Evolutionary conservation across 495 filamentous ascomycete genomes (phyloP), one percentile per base, ranked within the genome.

Genomic region (Cercophora newfieldiana): DNA sequence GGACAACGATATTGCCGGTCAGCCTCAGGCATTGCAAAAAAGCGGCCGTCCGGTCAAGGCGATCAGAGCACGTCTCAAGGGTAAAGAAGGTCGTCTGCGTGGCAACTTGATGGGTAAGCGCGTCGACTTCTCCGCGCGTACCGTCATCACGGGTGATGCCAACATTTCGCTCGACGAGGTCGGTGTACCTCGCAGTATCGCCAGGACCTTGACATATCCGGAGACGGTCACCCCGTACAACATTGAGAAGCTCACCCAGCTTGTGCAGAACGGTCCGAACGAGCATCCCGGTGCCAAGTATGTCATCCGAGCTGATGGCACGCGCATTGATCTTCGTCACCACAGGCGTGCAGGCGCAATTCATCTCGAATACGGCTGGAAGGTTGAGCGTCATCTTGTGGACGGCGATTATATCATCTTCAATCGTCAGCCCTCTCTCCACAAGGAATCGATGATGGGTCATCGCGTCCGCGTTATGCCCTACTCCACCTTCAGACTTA

Each of bases 381-480:
- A 96, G 72, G 95, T 99, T 24, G 95, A 99, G 78, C 89, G 95
- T 33, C 95, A 99, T 75, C 86, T 99, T 58, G 87, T 95, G 66
- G 91, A 97, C 72, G 95, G 94, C 47, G 95, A 99, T 78, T 96
- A 89, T 64, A 98, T 99, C 80, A 91, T 99, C 73, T 99, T 99
- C 84, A 99, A 99, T 75, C 95, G 95, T 77, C 95, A 99, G 73
- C 95, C 95, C 0, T 99, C 95, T 7, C 85, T 99, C 66, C 95
- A 99, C 83, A 99, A 99, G 77, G 95, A 99, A 73, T 98, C 95
- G 66, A 99, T 99, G 95, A 99, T 99, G 95, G 95, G 91, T 78
- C 95, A 99, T 80, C 87, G 93, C 59, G 94, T 99, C 47, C 88
- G 89, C 31, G 95, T 99, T 49, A 97, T 99, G 95, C 95, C 95